Percentiles rank a stretch among this genome's conserved stretches.
Conservation (phyloP, 768 basidiomycete genomes). For the Tulasnella sp. region DNA sequence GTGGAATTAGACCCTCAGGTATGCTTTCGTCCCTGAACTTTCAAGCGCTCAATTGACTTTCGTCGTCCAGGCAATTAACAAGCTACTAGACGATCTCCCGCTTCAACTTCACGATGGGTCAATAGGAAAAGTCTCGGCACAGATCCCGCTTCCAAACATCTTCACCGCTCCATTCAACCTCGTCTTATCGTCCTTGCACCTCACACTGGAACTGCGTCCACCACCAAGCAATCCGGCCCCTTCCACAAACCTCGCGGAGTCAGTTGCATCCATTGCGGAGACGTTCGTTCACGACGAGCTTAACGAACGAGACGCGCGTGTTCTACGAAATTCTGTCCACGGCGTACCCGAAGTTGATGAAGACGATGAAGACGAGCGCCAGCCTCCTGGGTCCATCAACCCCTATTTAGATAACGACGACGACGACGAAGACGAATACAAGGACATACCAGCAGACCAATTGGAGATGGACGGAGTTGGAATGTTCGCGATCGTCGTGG, state of each 20-base stretch:
- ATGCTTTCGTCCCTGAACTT: constrained; percentile 23
- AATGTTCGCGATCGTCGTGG: constrained; percentile 68
- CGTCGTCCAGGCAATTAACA: constrained; percentile 59
- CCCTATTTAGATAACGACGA: constrained; percentile 38
- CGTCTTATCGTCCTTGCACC: constrained; percentile 53
- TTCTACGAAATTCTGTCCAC: constrained; percentile 58
- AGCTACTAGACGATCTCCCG: constrained; percentile 51
- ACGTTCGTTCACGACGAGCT: constrained; percentile 81
- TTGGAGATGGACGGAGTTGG: constrained; percentile 45
- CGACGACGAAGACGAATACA: constrained; percentile 36
- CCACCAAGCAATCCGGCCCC: constrained; percentile 12
- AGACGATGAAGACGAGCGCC: constrained; percentile 14
- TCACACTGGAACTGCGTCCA: constrained; percentile 43
- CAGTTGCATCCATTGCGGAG: constrained; percentile 74
- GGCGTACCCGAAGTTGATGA: constrained; percentile 26
- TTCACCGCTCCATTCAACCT: constrained; percentile 61
- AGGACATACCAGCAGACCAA: neutral
- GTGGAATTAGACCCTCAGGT: constrained; percentile 69
- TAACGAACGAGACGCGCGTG: constrained; percentile 54
- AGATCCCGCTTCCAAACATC: constrained; percentile 79
- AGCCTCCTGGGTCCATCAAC: constrained; percentile 47
- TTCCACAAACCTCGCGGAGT: constrained; percentile 47
- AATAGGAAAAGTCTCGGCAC: constrained; percentile 61
- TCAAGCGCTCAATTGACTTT: constrained; percentile 7
- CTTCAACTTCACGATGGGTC: constrained; percentile 57